A percentile compares a stretch with the other conserved stretches of the same genome.
phyloP scores from a whole-genome alignment of 139 green algal genomes.

The Tetraselmis chui region DNA sequence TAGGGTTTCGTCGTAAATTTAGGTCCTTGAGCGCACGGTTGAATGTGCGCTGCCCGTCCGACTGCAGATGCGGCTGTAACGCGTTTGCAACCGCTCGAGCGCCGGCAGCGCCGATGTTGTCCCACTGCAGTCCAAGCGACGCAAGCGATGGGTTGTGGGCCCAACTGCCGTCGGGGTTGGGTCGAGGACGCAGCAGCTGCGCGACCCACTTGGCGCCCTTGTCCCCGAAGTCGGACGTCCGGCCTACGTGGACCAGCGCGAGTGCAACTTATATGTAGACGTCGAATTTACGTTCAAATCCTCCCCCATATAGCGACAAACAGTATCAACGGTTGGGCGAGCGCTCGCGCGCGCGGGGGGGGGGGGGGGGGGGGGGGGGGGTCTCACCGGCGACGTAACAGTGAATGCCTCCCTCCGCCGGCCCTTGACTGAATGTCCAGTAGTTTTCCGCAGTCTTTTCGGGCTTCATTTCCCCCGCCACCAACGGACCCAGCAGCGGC shows the following conservation, averaged over 20 bases:
- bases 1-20: not conserved
- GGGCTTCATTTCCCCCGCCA: too few species aligned
- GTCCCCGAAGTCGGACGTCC: not conserved
- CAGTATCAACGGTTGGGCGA: too few species aligned
- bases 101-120: not conserved
- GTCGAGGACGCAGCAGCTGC: not conserved
- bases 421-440: too few species aligned
- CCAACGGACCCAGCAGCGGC: too few species aligned
- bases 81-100: not conserved
- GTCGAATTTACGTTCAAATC: too few species aligned
- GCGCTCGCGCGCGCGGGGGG: too few species aligned
- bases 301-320: too few species aligned
- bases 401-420: not conserved
- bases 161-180: not conserved
- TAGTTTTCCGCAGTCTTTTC: too few species aligned
- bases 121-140: not conserved
- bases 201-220: not conserved
- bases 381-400: not conserved
- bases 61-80: not conserved
- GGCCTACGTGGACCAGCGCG: too few species aligned
- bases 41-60: not conserved
- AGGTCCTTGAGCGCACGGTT: not conserved
- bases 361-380: too few species aligned
- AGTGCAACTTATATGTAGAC: too few species aligned
- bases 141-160: not conserved